phyloP scores from a whole-genome alignment of 2,329 filamentous ascomycete species.

The Penicillium nordicum region DNA sequence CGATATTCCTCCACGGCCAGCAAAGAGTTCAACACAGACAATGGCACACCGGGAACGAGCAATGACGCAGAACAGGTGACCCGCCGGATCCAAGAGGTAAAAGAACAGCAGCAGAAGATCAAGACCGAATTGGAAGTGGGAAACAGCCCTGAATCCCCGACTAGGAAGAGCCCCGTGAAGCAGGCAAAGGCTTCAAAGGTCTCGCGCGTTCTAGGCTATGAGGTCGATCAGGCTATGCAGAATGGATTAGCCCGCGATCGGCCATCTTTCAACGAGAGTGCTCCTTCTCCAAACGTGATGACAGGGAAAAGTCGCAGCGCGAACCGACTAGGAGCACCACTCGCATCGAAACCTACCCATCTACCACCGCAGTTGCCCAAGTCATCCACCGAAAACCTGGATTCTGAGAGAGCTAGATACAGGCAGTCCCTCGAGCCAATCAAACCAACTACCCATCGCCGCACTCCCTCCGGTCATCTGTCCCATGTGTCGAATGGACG shows the following conservation, averaged over 20 bases:
- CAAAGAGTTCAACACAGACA: conserved; percentile 41
- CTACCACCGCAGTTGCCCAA: conserved; percentile 24
- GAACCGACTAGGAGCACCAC: conserved; percentile 26
- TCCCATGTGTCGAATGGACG: conserved; percentile 40
- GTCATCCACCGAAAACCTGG: conserved; percentile 30
- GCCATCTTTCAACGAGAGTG: conserved; percentile 53
- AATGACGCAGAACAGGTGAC: conserved; percentile 55
- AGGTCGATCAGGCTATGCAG: neutral
- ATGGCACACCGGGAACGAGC: conserved; percentile 37
- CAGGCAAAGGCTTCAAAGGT: conserved; percentile 13
- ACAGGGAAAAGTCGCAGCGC: conserved; percentile 52
- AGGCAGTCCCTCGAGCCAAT: conserved; percentile 30
- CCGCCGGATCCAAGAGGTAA: conserved; percentile 56
- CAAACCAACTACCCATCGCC: conserved; percentile 33
- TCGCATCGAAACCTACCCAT: conserved; percentile 28
- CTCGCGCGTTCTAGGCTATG: conserved; percentile 6
- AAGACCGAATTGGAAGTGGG: conserved; percentile 48
- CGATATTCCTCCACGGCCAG: conserved; percentile 38
- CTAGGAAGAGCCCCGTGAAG: conserved; percentile 11
- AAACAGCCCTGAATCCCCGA: conserved; percentile 29
- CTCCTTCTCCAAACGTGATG: conserved; percentile 66
- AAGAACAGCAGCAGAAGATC: conserved; percentile 55
- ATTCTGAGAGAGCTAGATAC: conserved; percentile 28
- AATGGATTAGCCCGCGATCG: conserved; percentile 6
- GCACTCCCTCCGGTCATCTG: conserved; percentile 38